Evolutionary conservation across 2,329 filamentous ascomycete genomes (phyloP), one percentile per base, ranked within the genome.

Genomic region (Fusarium nisikadoi): DNA sequence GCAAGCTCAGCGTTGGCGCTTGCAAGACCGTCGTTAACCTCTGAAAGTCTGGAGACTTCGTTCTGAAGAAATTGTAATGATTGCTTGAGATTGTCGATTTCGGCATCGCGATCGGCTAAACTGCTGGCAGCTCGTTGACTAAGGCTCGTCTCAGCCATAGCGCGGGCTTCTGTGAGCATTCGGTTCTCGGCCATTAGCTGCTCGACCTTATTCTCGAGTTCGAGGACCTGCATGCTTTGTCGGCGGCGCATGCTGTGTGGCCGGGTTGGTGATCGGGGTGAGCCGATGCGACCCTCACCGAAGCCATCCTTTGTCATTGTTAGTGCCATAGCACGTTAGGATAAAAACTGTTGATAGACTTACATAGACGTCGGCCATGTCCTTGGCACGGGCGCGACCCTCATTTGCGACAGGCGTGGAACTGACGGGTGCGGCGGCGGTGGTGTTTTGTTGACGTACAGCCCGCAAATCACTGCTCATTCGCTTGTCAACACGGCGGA

Each of bases 201-300:
- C 76, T 98, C 94, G 76, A 99, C 88, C 78, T 89, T 90, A 67
- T 89, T 87, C 85, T 98, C 94, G 79, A 99, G 91, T 78, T 99
- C 95, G 68, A 98, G 91, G 60, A 95, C 91, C 84, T 98, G 95
- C 91, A 98, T 95, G 87, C 95, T 98, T 83, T 97, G 96, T 80
- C 95, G 93, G 80, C 95, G 95, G 77, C 95, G 95, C 89, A 99
- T 93, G 86, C 94, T 98, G 79, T 95, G 94, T 77, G 96, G 95
- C 83, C 95, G 91, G 76, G 94, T 97, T 61, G 96, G 96, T 78
- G 96, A 98, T 78, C 93, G 91, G 79, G 95, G 94, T 80, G 94
- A 97, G 80, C 91, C 91, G 80, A 93, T 89, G 79, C 89, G 93
- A 83, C 93, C 94, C 84, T 97, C 94, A 84, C 95, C 95, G 86